Percentiles rank a stretch among this genome's conserved stretches.
phyloP scores from a whole-genome alignment of 2,329 filamentous ascomycete genomes.

The Dothideomycetidae sp. region DNA sequence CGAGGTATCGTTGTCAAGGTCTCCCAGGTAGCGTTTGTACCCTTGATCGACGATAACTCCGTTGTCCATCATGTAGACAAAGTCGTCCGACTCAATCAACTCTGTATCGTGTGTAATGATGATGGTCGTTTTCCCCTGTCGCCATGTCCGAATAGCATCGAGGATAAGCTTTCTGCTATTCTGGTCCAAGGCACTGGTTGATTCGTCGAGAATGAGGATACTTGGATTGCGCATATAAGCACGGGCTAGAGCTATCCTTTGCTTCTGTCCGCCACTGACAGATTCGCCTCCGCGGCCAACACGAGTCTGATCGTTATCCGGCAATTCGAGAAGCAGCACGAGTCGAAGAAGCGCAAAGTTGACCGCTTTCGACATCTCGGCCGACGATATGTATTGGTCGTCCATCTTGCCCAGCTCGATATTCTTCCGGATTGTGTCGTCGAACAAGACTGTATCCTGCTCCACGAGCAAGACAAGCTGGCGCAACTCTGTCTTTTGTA shows the following conservation, averaged over 20 bases:
- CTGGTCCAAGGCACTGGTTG: conserved; percentile 75
- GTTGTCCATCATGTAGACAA: conserved; percentile 63
- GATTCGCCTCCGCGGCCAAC: conserved; percentile 55
- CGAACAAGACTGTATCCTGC: conserved; percentile 68
- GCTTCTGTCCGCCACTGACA: conserved; percentile 73
- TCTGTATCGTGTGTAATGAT: conserved; percentile 83
- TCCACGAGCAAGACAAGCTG: conserved; percentile 68
- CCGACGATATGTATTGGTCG: background rate
- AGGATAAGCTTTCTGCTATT: conserved; percentile 53
- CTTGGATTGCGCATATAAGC: conserved; percentile 63
- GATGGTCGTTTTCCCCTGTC: conserved; percentile 70
- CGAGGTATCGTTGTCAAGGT: conserved; percentile 36
- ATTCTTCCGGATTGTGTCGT: conserved; percentile 65
- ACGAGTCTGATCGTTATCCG: conserved; percentile 55
- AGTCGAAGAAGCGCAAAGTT: conserved; percentile 54
- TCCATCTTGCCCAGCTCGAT: conserved; percentile 54
- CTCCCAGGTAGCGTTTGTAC: conserved; percentile 33
- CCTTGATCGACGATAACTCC: conserved; percentile 57
- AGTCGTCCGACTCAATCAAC: conserved; percentile 59
- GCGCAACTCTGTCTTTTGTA: conserved; percentile 60
- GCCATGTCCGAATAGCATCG: conserved; percentile 62
- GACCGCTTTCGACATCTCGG: conserved; percentile 49
- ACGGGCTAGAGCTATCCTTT: conserved; percentile 67
- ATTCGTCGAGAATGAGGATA: conserved; percentile 75
- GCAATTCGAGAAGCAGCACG: conserved; percentile 47